Evolutionary conservation across 257 asterid species (phyloP), one percentile per base, ranked within the genome.

Genomic region (Mitragyna speciosa): DNA sequence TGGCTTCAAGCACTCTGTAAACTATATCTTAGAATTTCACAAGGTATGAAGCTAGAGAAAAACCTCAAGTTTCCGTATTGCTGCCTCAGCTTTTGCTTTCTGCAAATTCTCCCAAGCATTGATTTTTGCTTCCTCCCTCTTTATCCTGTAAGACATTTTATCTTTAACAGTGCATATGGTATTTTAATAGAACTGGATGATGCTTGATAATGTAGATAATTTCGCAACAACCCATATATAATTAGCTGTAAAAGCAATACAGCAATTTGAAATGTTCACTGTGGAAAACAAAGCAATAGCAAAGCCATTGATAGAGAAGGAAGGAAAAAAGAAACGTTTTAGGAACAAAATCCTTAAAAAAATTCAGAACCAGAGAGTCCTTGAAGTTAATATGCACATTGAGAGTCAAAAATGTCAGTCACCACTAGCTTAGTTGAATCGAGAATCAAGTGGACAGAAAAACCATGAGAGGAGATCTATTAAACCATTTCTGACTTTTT

Each of bases 101-200:
- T 94, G 98, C 88, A 94, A 85, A 80, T 93, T 93, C 88, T 92
- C 98, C 98, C 98, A 93, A 49, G 97, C 96, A 73, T 77, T 76
- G 75, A 93, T 90, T 84, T 87, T 93, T 6, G 92, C 94, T 83
- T 90, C 96, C 83, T 90, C 97, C 76, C 96, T 84, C 79, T 86
- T 90, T 76, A 89, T 76, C 89, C 96, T 92, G 88, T 43, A 78
- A 56, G 31, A 65, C 33, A 26, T 61, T 31, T 68, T 45, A 51
- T 6, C 45, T 70, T 48, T 36, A 8, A 45, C 72, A 28, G 43
- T 72, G 63, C 63, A 15, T 47, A 15, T 48, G 14, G 12, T 12
- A 45, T 45, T 26, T 72, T 22, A 8, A 31, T 39, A 67, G n/a
- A 72, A 39, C 73, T 54, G 52, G 15, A 56, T 48, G 65, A 77